phyloP scores from a whole-genome alignment of 495 filamentous ascomycete species.

The Recurvomyces mirabilis region DNA sequence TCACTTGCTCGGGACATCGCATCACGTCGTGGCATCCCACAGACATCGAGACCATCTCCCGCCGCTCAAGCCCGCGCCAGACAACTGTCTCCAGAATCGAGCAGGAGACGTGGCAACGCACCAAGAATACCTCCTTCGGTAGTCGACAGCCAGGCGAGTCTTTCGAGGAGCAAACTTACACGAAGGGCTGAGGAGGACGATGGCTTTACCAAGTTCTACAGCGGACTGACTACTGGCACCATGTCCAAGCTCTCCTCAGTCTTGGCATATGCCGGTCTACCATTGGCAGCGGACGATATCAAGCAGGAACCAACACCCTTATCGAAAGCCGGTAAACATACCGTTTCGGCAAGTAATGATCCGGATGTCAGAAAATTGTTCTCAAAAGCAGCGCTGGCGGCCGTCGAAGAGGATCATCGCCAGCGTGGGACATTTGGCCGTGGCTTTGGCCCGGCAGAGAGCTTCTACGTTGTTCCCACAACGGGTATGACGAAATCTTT shows the following conservation, averaged over 20 bases:
- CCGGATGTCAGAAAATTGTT: constrained; percentile 68
- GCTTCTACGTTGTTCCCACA: constrained; percentile 89
- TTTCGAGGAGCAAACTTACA: neutral
- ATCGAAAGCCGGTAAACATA: neutral
- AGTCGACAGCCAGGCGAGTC: constrained; percentile 17
- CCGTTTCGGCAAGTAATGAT: constrained; percentile 37
- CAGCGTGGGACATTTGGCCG: constrained; percentile 24
- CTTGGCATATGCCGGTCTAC: constrained; percentile 83
- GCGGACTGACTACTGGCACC: constrained; percentile 62
- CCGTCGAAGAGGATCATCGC: constrained; percentile 42
- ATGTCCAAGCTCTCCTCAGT: constrained; percentile 78
- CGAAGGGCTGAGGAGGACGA: constrained; percentile 16
- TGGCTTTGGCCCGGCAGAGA: constrained; percentile 52
- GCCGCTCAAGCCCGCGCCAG: constrained; percentile 11
- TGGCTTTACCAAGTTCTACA: constrained; percentile 76
- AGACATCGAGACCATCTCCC: constrained; percentile 1
- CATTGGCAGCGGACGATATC: constrained; percentile 48
- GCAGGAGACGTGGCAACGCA: neutral
- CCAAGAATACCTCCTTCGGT: constrained; percentile 13
- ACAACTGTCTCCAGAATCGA: constrained; percentile 11
- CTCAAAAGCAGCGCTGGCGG: constrained; percentile 67
- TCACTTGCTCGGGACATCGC: constrained; percentile 20
- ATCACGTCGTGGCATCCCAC: constrained; percentile 17
- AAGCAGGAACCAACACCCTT: constrained; percentile 1
- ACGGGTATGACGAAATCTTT: constrained; percentile 83